A percentile compares a stretch with the other conserved stretches of the same genome.
Conservation (phyloP, 2,329 filamentous ascomycete genomes). For the Talaromyces amestolkiae region DNA sequence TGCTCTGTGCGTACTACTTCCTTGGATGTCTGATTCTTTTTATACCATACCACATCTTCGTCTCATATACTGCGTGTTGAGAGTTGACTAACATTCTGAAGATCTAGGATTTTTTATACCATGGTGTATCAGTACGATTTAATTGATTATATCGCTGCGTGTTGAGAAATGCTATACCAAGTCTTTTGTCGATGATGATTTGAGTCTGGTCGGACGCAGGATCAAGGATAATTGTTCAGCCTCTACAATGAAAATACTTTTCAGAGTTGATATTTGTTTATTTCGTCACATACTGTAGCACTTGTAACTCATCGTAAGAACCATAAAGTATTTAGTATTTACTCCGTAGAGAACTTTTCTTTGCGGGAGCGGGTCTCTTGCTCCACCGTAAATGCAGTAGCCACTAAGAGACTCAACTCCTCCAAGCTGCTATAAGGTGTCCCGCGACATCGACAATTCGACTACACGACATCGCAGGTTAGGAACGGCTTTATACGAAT, state of each 20-base stretch:
- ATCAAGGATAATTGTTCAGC: neutral
- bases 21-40: constrained; percentile 24
- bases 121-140: neutral
- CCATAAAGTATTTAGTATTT: no score
- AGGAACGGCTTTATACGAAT: neutral
- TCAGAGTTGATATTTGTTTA: neutral
- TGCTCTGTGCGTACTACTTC: constrained; percentile 22
- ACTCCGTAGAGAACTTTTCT: neutral
- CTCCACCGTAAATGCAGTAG: constrained; percentile 29
- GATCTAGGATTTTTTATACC: neutral
- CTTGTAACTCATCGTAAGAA: neutral
- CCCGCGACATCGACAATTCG: constrained; percentile 2
- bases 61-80: neutral
- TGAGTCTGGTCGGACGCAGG: neutral
- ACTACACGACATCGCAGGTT: neutral
- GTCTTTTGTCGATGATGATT: neutral
- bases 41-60: neutral
- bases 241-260: neutral
- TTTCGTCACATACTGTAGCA: neutral
- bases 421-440: constrained; percentile 8
- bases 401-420: constrained; percentile 1
- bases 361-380: constrained; percentile 25
- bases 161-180: neutral
- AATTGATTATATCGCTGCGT: no score
- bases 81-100: neutral